Conservation (phyloP, 75 land plant genomes). For the Pseudotsuga menziesii region DNA sequence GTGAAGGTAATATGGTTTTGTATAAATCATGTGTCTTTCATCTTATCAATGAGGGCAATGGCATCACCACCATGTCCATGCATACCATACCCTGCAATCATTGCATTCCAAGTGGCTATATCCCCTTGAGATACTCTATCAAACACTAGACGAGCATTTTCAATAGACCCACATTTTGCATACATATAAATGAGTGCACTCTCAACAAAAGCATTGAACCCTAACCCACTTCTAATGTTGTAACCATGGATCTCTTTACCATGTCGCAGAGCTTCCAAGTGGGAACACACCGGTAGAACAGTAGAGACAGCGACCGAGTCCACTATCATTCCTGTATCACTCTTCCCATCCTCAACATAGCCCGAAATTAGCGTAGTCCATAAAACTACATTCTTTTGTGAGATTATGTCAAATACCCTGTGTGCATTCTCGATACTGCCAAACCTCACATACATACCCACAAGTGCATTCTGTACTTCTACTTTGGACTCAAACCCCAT, state of each 20-base stretch:
- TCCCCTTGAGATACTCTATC: neutral
- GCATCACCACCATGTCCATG: slow-evolving; percentile 16
- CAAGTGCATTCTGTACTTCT: slow-evolving; percentile 29
- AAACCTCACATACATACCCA: slow-evolving; percentile 67
- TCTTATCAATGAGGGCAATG: neutral
- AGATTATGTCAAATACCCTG: slow-evolving; percentile 22
- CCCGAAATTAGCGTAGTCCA: slow-evolving; percentile 53
- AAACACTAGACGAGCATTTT: slow-evolving; percentile 7
- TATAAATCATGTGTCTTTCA: neutral
- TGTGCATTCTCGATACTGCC: slow-evolving; percentile 40
- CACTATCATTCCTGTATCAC: slow-evolving; percentile 21
- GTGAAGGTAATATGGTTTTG: neutral
- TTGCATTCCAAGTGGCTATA: slow-evolving; percentile 15
- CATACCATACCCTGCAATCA: slow-evolving; percentile 12
- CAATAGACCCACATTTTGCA: slow-evolving; percentile 14
- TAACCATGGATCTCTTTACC: slow-evolving; percentile 15
- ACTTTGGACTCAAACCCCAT: slow-evolving; percentile 34
- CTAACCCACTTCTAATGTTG: slow-evolving; percentile 3
- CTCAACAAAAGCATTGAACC: neutral
- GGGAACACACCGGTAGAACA: slow-evolving; percentile 49
- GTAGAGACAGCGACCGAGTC: slow-evolving; percentile 57
- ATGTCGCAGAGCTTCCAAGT: slow-evolving; percentile 12
- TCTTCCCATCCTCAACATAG: slow-evolving; percentile 41
- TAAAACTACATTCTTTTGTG: slow-evolving; percentile 17
- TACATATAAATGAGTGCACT: slow-evolving; percentile 13